Evolutionary conservation across 495 filamentous ascomycete genomes (phyloP), one percentile per base, ranked within the genome.

Genomic region (Daldinia decipiens): DNA sequence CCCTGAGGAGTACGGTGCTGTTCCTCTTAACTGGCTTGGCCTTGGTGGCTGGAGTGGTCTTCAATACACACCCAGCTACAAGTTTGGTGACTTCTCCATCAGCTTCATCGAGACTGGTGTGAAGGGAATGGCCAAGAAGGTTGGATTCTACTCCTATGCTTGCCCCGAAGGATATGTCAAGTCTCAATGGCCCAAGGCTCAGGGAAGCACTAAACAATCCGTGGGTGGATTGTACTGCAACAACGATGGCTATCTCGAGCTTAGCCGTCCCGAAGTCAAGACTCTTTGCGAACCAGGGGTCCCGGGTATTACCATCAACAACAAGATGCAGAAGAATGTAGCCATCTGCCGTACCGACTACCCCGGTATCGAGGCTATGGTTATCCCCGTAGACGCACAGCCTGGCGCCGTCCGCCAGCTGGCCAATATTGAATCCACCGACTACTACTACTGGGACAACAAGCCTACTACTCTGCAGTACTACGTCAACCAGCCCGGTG

Each of bases 271-370:
- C 70, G 68, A n/a, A 78, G 87, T 81, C 43, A 89, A 87, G 63
- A 88, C 83, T 67, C 88, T 99, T 31, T 99, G 95, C 81, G 90
- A 91, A 67, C 59, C 79, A 27, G 95, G 95, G 65, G 86, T 87
- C 59, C 87, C 87, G 29, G 87, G 89, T 72, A 86, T 97, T 62
- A 82, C 83, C 55, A 86, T 96, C 61, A 76, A 88, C 79, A 99
- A 97, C 83, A 85, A 88, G 54, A 79, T 98, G 34, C 73, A 75
- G 39, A 65, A 84, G 13, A 80, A 85, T 36, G 90, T 92, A 45
- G 86, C 93, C 47, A 83, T 97, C 66, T 99, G 95, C 87, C 93
- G 94, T 77, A 98, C 95, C 55, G 94, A 98, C 77, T 99, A 99
- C 79, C 95, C 95, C 62, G 95, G 92, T 83, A 87, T 87, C 62